Evolutionary conservation across 176 grass and related monocot species (phyloP).

Genomic region (barley (Hordeum vulgare)): DNA sequence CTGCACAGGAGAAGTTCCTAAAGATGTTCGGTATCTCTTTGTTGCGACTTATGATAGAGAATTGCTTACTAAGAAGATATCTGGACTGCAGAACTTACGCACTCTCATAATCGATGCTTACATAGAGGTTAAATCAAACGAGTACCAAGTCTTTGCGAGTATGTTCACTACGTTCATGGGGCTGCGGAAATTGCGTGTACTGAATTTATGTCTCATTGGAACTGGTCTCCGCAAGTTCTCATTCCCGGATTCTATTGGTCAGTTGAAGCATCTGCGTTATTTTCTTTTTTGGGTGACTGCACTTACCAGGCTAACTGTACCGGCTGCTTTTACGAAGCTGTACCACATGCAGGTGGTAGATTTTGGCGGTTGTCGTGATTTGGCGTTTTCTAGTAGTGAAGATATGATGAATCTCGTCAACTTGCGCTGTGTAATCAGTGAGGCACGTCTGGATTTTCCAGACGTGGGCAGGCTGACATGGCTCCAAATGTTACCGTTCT

Average conservation of each 20-base stretch:
- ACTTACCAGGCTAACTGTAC: background rate
- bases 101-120: background rate
- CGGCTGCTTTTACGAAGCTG: background rate
- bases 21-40: background rate
- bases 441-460: background rate
- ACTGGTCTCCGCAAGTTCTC: background rate
- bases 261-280: background rate
- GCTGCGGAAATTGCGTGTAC: background rate
- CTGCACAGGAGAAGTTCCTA: background rate
- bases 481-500: background rate
- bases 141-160: background rate
- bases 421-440: background rate
- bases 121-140: rapidly evolving
- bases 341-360: background rate
- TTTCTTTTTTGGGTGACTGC: rapidly evolving
- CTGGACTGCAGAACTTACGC: background rate
- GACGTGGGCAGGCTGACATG: background rate
- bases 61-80: background rate
- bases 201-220: background rate
- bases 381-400: background rate
- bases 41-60: background rate
- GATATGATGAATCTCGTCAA: background rate
- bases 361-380: rapidly evolving
- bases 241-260: background rate
- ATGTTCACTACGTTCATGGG: background rate